Evolutionary conservation across 345 rosid species (phyloP).

Genomic region (Salix dunnii): DNA sequence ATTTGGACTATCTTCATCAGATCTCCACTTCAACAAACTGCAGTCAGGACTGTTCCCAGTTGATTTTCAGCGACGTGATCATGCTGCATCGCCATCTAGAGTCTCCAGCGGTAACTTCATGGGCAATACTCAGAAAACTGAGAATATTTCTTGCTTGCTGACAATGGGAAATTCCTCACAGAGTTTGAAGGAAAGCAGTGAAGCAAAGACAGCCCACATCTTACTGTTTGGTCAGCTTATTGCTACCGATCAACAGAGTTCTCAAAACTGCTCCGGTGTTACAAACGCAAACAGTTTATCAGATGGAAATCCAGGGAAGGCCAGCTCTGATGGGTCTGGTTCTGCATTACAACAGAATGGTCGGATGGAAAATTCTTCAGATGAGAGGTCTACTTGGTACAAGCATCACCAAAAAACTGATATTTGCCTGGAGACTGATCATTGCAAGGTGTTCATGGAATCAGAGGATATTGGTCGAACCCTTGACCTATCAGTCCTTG

Average conservation of each 20-base stretch:
- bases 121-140: constrained; percentile 26
- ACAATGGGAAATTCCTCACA: constrained; percentile 53
- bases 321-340: constrained; percentile 56
- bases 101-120: constrained; percentile 23
- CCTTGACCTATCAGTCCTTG: constrained; percentile 61
- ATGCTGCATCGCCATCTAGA: constrained; percentile 33
- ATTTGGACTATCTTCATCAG: constrained; percentile 66
- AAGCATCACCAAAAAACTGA: constrained; percentile 41
- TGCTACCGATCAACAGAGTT: constrained; percentile 54
- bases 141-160: constrained; percentile 54
- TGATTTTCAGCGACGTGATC: constrained; percentile 42
- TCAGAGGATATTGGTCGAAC: constrained; percentile 83
- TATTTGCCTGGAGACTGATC: constrained; percentile 51
- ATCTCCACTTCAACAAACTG: constrained; percentile 60
- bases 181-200: constrained; percentile 37
- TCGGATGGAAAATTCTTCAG: constrained; percentile 51
- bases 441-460: constrained; percentile 87
- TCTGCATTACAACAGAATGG: constrained; percentile 43
- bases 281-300: constrained; percentile 47
- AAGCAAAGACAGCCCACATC: constrained; percentile 60
- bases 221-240: constrained; percentile 83
- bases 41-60: constrained; percentile 45
- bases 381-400: constrained; percentile 60
- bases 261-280: constrained; percentile 63
- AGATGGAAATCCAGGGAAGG: constrained; percentile 49